Evolutionary conservation across 352 stramenopile genomes (phyloP), one percentile per base, ranked within the genome.

Genomic region (Phytophthora sp.): DNA sequence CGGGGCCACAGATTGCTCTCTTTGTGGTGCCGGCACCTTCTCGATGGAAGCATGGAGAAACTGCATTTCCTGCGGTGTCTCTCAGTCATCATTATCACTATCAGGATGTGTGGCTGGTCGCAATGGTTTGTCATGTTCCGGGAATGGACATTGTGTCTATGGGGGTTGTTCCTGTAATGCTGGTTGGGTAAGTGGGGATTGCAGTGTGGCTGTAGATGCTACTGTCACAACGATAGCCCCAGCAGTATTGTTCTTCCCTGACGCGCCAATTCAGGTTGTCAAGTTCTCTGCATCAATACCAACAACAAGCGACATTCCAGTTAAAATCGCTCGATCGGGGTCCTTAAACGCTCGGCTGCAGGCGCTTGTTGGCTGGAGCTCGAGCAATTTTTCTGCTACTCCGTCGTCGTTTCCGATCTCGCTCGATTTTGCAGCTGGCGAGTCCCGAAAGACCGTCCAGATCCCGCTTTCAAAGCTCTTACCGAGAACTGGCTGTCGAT

Each of bases 51-150:
- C 66, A 4, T 93, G 84, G 84, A 63, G 56, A 16, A 73, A 39
- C 16, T 93, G 82, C 62, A 76, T 91, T 23, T 66, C 84, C 4
- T 93, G 84, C 15, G 65, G 39, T 24, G 15, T 49, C 8, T 35
- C 54, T 18, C 47, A 55, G 38, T 44, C 67, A 27, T 70, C 61
- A 30, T 53, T 77, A 2, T 70, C 61, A 30, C 54, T 77, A 2
- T 27, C 63, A n/a, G 71, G 63, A 3, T 93, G 84, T 52, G 56
- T 73, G 7, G 41, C 64, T 7, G 84, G 84, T 9, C 70, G 82
- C n/a, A 90, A 90, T 52, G 77, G 80, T 13, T 16, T 76, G n/a
- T 8, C 77, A 44, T 93, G 84, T 33, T 87, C 80, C 18, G 80
- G 79, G 4, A 82, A 84, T 16, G 84, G 84, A 11, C 46, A 62